Evolutionary conservation across 192 early-diverging fungal species (phyloP).

Genomic region (Backusella psychrophila): DNA sequence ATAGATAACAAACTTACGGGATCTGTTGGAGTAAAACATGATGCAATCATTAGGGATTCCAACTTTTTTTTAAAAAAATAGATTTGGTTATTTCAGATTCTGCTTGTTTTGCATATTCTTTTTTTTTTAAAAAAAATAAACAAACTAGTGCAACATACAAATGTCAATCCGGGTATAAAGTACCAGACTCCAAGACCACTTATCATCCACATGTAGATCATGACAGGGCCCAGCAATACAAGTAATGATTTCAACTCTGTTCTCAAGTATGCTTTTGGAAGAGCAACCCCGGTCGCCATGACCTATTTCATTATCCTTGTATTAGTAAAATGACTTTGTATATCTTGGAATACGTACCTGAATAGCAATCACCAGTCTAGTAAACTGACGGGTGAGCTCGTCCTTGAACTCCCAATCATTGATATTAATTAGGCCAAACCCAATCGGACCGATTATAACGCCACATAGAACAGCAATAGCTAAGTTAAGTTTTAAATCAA

Average conservation of each 20-base stretch:
- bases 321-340: neutral
- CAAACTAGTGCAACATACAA: slow-evolving; percentile 34
- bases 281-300: slow-evolving; percentile 75
- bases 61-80: slow-evolving; percentile 34
- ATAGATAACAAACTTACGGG: slow-evolving; percentile 54
- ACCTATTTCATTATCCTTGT: slow-evolving; percentile 29
- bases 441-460: slow-evolving; percentile 73
- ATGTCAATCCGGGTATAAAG: slow-evolving; percentile 45
- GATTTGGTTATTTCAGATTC: no score
- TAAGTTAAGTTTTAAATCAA: slow-evolving; percentile 4
- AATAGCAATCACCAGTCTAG: slow-evolving; percentile 74
- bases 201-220: slow-evolving; percentile 80
- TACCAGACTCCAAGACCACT: slow-evolving; percentile 59
- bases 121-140: neutral
- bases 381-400: slow-evolving; percentile 60
- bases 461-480: slow-evolving; percentile 79
- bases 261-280: slow-evolving; percentile 57
- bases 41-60: slow-evolving; percentile 72
- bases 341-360: slow-evolving; percentile 34
- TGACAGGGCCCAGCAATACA: slow-evolving; percentile 75
- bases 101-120: slow-evolving; percentile 9
- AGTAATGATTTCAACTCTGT: slow-evolving; percentile 59
- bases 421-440: slow-evolving; percentile 66
- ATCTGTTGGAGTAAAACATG: slow-evolving; percentile 90
- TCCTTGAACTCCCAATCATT: slow-evolving; percentile 30